Conservation (phyloP, 2,329 filamentous ascomycete species). For the Pyricularia grisea region DNA sequence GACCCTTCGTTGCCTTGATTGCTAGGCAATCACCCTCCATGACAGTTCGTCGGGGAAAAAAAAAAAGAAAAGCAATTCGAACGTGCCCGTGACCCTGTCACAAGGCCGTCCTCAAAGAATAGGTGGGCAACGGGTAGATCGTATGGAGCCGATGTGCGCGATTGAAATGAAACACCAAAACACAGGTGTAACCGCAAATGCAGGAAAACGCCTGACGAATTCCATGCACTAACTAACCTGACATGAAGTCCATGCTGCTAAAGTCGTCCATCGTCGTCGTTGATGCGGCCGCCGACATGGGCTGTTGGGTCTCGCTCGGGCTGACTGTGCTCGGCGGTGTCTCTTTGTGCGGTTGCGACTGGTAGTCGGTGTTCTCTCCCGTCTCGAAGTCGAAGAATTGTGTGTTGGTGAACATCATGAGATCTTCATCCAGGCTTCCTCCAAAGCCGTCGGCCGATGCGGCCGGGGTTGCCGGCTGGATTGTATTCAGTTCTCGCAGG, state of each 20-base stretch:
- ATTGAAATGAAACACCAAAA: neutral
- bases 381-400: conserved; percentile 74
- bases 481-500: conserved; percentile 68
- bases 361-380: conserved; percentile 49
- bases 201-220: neutral
- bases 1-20: neutral
- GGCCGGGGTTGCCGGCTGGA: conserved; percentile 43
- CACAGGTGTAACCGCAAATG: neutral
- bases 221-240: conserved; percentile 33
- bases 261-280: conserved; percentile 30
- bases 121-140: neutral
- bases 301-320: neutral
- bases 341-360: conserved; percentile 41
- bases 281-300: conserved; percentile 23
- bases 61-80: neutral
- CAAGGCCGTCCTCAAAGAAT: neutral
- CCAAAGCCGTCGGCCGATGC: conserved; percentile 41
- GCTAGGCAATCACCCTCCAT: neutral
- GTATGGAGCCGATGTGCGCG: neutral
- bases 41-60: neutral
- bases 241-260: conserved; percentile 37
- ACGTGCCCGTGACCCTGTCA: neutral
- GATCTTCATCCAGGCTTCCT: conserved; percentile 53
- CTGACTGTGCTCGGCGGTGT: conserved; percentile 13
- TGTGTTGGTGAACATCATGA: conserved; percentile 73